Base-by-base conservation (phyloP, 495 filamentous ascomycete species). In the Parachaetomium inaequale region DNA sequence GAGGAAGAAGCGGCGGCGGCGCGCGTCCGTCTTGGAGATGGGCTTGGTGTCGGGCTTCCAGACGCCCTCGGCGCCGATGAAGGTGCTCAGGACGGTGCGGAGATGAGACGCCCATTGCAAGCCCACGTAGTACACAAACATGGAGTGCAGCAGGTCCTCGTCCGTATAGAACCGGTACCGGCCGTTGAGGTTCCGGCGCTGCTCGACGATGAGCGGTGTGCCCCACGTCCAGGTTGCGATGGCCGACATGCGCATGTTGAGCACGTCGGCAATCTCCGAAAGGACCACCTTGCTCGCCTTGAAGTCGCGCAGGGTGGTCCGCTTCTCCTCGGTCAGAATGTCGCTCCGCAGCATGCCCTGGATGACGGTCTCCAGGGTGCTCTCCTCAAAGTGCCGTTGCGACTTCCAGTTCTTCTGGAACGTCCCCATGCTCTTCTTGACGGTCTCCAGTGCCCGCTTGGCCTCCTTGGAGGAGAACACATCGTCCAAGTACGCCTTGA, bases 81-180 rank as follows among this genome's bases (percentile, higher is more conserved):
- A 77, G 78, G 75, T 80, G 25, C 68, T 71, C 14, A 72, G 52
- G n/a, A 28, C 8, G 23, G 15, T 1, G 23, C 63, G 57, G 8
- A 70, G 38, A 42, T 67, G 21, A 2, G 52, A 19, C 11, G 65
- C 62, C 68, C 68, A 72, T 12, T 34, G 21, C 36, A 81, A 67
- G 12, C 87, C 86, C 25, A 90, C 76, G 54, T 85, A 86, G 51
- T 88, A 82, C 21, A 89, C 69, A 59, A 90, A 79, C 14, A 90
- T 78, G 11, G 81, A 78, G 51, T 89, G 83, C 10, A 88, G 74
- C 25, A 89, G 69, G 62, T 89, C 87, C 68, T 88, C 86, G 62
- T 90, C 85, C 81, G 85, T 83, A 69, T 78, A 83, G n/a, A 89
- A 79, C 0, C 83, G 79, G 62, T 88, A 88, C 61, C 84, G 84